These are phyloP conservation scores for Penicillium cataractarum DNA, from an alignment of 495 filamentous ascomycete species.

Conservation along the genomic window DNA sequence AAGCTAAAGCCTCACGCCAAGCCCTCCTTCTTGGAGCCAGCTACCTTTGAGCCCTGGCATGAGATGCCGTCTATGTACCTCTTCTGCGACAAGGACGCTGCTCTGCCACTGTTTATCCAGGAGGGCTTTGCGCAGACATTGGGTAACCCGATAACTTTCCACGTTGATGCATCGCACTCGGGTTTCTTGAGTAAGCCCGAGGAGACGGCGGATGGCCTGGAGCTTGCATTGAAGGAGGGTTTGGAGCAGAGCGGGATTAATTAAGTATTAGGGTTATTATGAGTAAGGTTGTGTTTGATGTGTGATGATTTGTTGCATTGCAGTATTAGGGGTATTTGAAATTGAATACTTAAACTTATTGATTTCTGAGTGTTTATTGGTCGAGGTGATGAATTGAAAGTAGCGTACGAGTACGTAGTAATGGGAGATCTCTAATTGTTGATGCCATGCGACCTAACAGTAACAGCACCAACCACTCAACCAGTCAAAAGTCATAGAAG, in stretches of 20 bases:
- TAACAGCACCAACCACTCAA: too few species aligned
- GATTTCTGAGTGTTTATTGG: background rate
- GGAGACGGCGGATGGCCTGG: constrained; percentile 21
- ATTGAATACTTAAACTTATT: background rate
- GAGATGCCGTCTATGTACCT: constrained; percentile 52
- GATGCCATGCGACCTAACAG: too few species aligned
- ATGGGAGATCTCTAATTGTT: background rate
- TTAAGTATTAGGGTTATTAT: background rate
- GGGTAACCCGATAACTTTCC: constrained; percentile 17
- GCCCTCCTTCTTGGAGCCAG: constrained; percentile 18
- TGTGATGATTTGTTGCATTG: background rate
- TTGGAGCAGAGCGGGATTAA: constrained; percentile 7
- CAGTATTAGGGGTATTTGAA: background rate
- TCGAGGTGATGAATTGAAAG: background rate
- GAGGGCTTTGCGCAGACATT: constrained; percentile 27
- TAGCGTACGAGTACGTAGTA: background rate
- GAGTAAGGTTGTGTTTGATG: background rate
- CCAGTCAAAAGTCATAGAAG: too few species aligned
- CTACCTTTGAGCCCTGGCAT: constrained; percentile 49
- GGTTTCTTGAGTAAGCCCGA: constrained; percentile 30
- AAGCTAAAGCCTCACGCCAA: constrained; percentile 23
- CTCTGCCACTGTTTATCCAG: constrained; percentile 39
- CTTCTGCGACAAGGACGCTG: constrained; percentile 48
- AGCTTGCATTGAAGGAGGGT: constrained; percentile 15
- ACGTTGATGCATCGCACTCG: constrained; percentile 23